A percentile compares a stretch with the other conserved stretches of the same genome.
Conservation (phyloP, 2,329 filamentous ascomycete genomes). For the Claviceps sp. region DNA sequence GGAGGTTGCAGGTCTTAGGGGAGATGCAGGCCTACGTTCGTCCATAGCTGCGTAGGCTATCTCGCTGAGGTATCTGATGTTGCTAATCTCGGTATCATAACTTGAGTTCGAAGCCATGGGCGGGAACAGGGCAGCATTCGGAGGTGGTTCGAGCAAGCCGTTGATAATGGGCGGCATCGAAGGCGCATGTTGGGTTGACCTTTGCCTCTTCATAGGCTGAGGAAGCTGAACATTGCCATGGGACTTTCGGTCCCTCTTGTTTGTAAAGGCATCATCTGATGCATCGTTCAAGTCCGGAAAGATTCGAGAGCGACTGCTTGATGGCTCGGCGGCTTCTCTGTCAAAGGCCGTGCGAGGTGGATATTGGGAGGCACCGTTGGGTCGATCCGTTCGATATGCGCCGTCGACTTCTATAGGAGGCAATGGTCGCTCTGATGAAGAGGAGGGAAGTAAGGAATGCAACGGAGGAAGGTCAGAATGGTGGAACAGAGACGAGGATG, state of each 20-base stretch:
- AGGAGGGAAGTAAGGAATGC: conserved; percentile 31
- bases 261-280: conserved; percentile 32
- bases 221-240: conserved; percentile 46
- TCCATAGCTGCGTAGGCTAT: conserved; percentile 18
- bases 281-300: conserved; percentile 30
- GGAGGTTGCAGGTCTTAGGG: conserved; percentile 13
- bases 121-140: conserved; percentile 47
- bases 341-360: conserved; percentile 29
- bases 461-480: conserved; percentile 42
- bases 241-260: conserved; percentile 39
- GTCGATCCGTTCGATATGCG: conserved; percentile 26
- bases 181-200: conserved; percentile 39
- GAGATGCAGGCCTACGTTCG: too few species aligned
- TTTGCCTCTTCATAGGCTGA: conserved; percentile 52
- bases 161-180: conserved; percentile 53
- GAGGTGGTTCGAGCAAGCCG: conserved; percentile 48
- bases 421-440: conserved; percentile 31
- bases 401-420: conserved; percentile 40
- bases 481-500: conserved; percentile 29
- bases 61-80: conserved; percentile 29
- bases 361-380: conserved; percentile 15
- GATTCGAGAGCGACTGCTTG: conserved; percentile 28
- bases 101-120: conserved; percentile 47
- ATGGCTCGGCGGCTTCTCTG: conserved; percentile 19
- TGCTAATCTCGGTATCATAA: conserved; percentile 30